Conservation (phyloP, 2,329 filamentous ascomycete species). For the Cladobotryum mycophilum region DNA sequence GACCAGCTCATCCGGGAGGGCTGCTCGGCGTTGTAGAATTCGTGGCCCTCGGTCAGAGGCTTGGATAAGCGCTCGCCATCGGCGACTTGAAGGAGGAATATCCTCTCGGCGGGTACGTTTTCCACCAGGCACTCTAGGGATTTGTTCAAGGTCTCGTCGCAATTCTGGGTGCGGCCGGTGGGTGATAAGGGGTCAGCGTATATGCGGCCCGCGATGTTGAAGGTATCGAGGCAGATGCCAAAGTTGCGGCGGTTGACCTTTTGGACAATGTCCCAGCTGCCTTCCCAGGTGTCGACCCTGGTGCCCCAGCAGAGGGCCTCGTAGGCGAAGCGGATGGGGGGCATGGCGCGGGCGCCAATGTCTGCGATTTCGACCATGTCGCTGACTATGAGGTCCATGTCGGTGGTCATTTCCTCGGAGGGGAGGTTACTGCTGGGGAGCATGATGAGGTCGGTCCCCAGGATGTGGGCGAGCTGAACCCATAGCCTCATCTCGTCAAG, state of each 20-base stretch:
- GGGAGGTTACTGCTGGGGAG: slow-evolving; percentile 67
- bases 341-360: slow-evolving; percentile 50
- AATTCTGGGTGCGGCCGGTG: slow-evolving; percentile 46
- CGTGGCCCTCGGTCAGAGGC: slow-evolving; percentile 49
- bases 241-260: slow-evolving; percentile 64
- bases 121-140: slow-evolving; percentile 50
- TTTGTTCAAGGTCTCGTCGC: slow-evolving; percentile 46
- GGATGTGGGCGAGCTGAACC: slow-evolving; percentile 58
- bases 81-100: slow-evolving; percentile 73
- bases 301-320: slow-evolving; percentile 71
- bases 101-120: slow-evolving; percentile 53
- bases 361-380: slow-evolving; percentile 63
- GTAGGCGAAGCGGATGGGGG: slow-evolving; percentile 62
- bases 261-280: slow-evolving; percentile 61
- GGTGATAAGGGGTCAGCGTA: slow-evolving; percentile 60
- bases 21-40: slow-evolving; percentile 29
- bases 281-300: slow-evolving; percentile 64
- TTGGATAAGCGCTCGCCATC: slow-evolving; percentile 59
- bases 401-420: slow-evolving; percentile 34
- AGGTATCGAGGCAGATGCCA: slow-evolving; percentile 70
- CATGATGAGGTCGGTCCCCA: slow-evolving; percentile 66
- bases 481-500: slow-evolving; percentile 61
- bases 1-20: slow-evolving; percentile 67
- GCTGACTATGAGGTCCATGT: slow-evolving; percentile 49
- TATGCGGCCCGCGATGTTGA: slow-evolving; percentile 66